These are phyloP conservation scores for Helenozyma baotianmanensis DNA, from an alignment of 805 yeast genomes.

Conservation along the genomic window DNA sequence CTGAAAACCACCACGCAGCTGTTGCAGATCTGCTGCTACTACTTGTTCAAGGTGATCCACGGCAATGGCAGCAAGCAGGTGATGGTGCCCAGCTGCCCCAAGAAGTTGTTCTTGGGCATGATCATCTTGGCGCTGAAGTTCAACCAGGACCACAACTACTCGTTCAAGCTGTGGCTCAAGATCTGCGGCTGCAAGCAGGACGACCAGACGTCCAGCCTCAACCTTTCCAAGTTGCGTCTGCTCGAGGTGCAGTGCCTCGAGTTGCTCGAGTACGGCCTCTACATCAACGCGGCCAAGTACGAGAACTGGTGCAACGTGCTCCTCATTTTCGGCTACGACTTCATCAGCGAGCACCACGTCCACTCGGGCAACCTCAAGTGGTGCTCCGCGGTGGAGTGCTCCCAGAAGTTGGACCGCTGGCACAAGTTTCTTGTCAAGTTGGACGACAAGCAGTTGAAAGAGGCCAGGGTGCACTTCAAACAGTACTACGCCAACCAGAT, in stretches of 20 bases:
- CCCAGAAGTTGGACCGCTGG: constrained; percentile 14
- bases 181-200: constrained; percentile 52
- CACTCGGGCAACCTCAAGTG: constrained; percentile 14
- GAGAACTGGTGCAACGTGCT: constrained; percentile 44
- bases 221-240: constrained; percentile 42
- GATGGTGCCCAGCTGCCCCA: constrained; percentile 44
- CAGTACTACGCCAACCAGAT: constrained; percentile 18
- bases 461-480: constrained; percentile 13
- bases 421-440: constrained; percentile 12
- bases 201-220: constrained; percentile 25
- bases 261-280: constrained; percentile 53
- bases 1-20: constrained; percentile 59
- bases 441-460: constrained; percentile 9
- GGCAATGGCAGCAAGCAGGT: constrained; percentile 3
- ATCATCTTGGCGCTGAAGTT: constrained; percentile 71
- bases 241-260: constrained; percentile 53
- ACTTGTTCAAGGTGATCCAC: constrained; percentile 46
- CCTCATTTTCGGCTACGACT: constrained; percentile 40
- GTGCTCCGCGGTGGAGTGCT: constrained; percentile 10
- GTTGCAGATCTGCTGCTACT: constrained; percentile 64
- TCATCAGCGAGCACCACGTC: constrained; percentile 33
- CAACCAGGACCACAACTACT: constrained; percentile 66
- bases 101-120: constrained; percentile 63
- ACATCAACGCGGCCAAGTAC: constrained; percentile 46
- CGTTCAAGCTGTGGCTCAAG: constrained; percentile 68